A percentile compares a stretch with the other conserved stretches of the same genome.
These are phyloP conservation scores for Syzygium syzygioides DNA, from an alignment of 441 rosid species.

Conservation along the genomic window DNA sequence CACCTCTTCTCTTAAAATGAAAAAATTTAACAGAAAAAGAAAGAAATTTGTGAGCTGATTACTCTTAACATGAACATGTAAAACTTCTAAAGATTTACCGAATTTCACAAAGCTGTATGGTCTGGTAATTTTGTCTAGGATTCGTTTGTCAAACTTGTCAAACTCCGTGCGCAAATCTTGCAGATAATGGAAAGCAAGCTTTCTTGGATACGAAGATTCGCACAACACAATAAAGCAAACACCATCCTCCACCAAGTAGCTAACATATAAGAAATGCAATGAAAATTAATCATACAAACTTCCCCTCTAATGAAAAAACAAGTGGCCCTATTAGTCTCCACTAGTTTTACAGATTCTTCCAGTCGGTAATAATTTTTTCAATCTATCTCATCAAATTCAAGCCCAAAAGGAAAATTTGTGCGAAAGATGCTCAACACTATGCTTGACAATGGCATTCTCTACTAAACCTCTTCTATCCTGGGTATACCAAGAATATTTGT, in stretches of 20 bases:
- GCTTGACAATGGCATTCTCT: background rate
- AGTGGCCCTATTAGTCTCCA: background rate
- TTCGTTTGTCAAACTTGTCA: constrained; percentile 22
- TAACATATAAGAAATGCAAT: constrained; percentile 11
- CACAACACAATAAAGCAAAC: constrained; percentile 44
- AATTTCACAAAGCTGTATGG: constrained; percentile 48
- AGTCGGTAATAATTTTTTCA: background rate
- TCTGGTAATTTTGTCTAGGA: constrained; percentile 28
- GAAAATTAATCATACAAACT: background rate
- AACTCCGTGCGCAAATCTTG: constrained; percentile 45
- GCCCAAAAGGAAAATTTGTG: background rate
- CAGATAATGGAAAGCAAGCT: constrained; percentile 50
- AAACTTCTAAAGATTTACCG: constrained; percentile 19
- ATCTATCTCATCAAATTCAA: background rate
- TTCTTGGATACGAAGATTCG: constrained; percentile 58
- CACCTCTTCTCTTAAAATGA: background rate
- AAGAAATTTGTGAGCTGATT: background rate
- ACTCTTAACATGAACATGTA: background rate
- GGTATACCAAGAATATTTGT: background rate
- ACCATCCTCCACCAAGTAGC: constrained; percentile 40
- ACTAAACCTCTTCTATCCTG: background rate
- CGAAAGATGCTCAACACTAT: background rate
- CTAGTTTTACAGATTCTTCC: background rate
- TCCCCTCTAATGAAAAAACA: background rate
- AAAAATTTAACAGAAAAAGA: background rate